Evolutionary conservation across 2,329 filamentous ascomycete genomes (phyloP), one percentile per base, ranked within the genome.

Genomic region (Hypocreales sp.): DNA sequence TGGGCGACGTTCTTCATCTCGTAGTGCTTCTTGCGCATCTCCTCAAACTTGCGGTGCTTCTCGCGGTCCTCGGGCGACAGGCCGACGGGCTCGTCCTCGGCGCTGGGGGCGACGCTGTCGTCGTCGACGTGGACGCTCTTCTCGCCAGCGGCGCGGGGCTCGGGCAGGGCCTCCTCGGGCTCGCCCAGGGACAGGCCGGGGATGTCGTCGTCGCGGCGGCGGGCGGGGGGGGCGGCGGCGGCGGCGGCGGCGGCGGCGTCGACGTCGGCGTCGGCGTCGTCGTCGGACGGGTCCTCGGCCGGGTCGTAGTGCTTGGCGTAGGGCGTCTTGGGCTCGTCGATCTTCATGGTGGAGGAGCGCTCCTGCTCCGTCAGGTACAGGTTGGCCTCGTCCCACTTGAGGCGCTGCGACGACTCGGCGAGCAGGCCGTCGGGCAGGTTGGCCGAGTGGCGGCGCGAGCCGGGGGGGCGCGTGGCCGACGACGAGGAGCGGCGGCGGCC

Each of bases 311-410:
- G 82, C 46, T 78, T 79, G 20, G 83, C 90, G 50, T 87, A 98
- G 5, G 90, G 90, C 7, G 90, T 98, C 66, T 98, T 98, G 35
- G 90, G 90, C 60, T 98, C 90, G 40, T 84, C 81, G 38, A 98
- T 98, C 65, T 95, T 98, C 90, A 98, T 98, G 32, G 86, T 94
- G 35, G 79, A 78, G 33, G 76, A 83, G 55, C 81, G 86, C 55
- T 95, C 83, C 55, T 95, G 87, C 58, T 98, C 90, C 7, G 90
- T 90, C 28, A 98, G 68, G 56, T 94, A 98, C 18, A 98, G 68
- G 48, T 98, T 98, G 24, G 82, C 90, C 60, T 98, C 90, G 53
- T 98, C 90, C 90, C 90, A 98, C 59, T 94, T 93, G 40, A 98
- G 65, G 35, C 84, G 76, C 36, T 80, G 78, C 32, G 69, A 75